These are phyloP conservation scores for Raphanus sativus DNA, from an alignment of 345 rosid genomes.

Conservation along the genomic window DNA sequence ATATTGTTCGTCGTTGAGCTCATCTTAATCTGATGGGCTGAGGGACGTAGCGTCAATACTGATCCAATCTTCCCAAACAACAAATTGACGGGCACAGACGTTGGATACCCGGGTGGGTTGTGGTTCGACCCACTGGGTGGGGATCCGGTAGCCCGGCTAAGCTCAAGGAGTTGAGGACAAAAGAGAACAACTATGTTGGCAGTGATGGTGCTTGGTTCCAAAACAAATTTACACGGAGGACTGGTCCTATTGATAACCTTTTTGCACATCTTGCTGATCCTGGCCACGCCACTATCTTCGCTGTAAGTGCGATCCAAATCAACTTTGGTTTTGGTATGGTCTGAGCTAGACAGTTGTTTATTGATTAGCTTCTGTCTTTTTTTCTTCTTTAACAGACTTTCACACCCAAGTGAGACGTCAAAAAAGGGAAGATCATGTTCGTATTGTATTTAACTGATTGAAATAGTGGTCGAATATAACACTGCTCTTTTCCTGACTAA, in stretches of 20 bases:
- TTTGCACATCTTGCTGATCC: conserved; percentile 98
- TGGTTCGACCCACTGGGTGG: conserved; percentile 99
- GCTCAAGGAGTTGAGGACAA: conserved; percentile 84
- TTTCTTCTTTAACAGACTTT: conserved; percentile 55
- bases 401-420: conserved; percentile 61
- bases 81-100: conserved; percentile 93
- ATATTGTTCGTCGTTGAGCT: conserved; percentile 79
- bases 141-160: conserved; percentile 82
- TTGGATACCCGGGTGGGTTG: conserved; percentile 97
- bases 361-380: background rate
- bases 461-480: too few species aligned
- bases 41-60: conserved; percentile 91
- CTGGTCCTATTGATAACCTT: conserved; percentile 96
- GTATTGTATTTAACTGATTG: too few species aligned
- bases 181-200: conserved; percentile 99
- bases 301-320: conserved; percentile 51
- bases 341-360: background rate
- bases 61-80: conserved; percentile 98
- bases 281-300: conserved; percentile 89
- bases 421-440: background rate
- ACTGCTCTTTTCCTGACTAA: too few species aligned
- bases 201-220: conserved; percentile 99
- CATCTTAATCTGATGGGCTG: conserved; percentile 92
- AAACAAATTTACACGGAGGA: conserved; percentile 83
- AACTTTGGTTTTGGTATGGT: background rate